phyloP scores from a whole-genome alignment of 2,329 filamentous ascomycete genomes.

The Purpureocillium takamizusanense region DNA sequence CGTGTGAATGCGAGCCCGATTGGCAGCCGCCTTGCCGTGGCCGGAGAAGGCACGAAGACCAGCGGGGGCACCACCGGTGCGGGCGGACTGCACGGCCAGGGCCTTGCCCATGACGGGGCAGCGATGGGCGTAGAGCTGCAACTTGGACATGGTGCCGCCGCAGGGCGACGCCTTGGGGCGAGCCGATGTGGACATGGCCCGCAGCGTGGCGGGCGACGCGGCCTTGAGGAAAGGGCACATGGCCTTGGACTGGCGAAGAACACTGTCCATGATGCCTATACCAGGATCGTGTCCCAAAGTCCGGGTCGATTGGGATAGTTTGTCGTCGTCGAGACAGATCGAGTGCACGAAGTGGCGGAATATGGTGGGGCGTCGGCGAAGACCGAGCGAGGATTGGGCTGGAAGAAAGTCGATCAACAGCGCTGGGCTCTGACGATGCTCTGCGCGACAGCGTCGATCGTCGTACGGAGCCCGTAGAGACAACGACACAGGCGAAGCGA shows the following conservation, averaged over 20 bases:
- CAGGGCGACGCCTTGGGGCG: constrained; percentile 60
- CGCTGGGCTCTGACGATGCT: no score
- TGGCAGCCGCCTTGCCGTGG: constrained; percentile 44
- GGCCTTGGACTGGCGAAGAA: constrained; percentile 89
- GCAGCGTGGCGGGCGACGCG: constrained; percentile 83
- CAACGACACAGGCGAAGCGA: no score
- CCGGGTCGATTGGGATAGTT: neutral
- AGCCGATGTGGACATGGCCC: constrained; percentile 72
- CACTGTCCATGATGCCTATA: constrained; percentile 65
- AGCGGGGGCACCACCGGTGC: constrained; percentile 38
- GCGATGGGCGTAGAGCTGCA: constrained; percentile 86
- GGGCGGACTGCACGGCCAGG: constrained; percentile 72
- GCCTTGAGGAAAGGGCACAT: constrained; percentile 97
- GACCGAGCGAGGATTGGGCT: no score
- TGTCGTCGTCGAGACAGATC: no score
- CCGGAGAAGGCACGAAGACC: constrained; percentile 42
- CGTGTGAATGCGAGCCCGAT: constrained; percentile 69
- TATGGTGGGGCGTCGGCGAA: no score
- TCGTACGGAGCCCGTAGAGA: no score
- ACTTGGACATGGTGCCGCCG: constrained; percentile 91
- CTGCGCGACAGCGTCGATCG: no score
- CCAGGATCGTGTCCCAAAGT: neutral
- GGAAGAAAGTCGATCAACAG: no score
- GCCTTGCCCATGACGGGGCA: constrained; percentile 99
- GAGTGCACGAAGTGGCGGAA: no score